Evolutionary conservation across 495 filamentous ascomycete genomes (phyloP).

Genomic region (Symbiotaphrina buchneri): DNA sequence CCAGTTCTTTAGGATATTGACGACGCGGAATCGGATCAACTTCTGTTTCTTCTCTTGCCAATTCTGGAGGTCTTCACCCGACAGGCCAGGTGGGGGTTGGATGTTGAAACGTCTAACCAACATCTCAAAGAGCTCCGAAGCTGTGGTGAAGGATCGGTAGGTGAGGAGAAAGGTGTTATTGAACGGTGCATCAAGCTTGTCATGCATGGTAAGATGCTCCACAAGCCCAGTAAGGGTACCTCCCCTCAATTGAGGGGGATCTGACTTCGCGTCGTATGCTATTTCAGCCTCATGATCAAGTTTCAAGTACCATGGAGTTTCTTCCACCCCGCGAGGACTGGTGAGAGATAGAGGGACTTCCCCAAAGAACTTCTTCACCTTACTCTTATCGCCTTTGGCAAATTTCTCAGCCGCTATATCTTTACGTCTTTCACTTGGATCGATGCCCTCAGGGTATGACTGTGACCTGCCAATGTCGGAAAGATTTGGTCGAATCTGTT

Average conservation of each 20-base stretch:
- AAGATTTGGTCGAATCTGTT: slow-evolving; percentile 11
- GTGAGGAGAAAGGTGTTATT: slow-evolving; percentile 96
- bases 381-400: slow-evolving; percentile 44
- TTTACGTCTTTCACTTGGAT: too few species aligned
- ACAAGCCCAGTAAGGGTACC: slow-evolving; percentile 77
- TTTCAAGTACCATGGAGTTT: slow-evolving; percentile 60
- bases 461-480: slow-evolving; percentile 29
- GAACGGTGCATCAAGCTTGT: slow-evolving; percentile 85
- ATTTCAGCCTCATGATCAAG: slow-evolving; percentile 84
- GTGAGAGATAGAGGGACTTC: too few species aligned
- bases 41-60: slow-evolving; percentile 94
- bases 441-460: slow-evolving; percentile 42
- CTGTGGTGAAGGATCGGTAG: slow-evolving; percentile 84
- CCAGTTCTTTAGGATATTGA: slow-evolving; percentile 96
- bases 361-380: slow-evolving; percentile 75
- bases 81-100: slow-evolving; percentile 74
- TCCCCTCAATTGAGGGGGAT: slow-evolving; percentile 54
- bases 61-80: slow-evolving; percentile 48
- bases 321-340: slow-evolving; percentile 24
- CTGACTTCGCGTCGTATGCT: slow-evolving; percentile 60
- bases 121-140: slow-evolving; percentile 77
- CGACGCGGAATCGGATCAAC: slow-evolving; percentile 80
- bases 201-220: slow-evolving; percentile 90
- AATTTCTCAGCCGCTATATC: slow-evolving; percentile 34
- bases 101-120: slow-evolving; percentile 77